A percentile compares a stretch with the other conserved stretches of the same genome.
Evolutionary conservation across 371 early-diverging fungal species (phyloP).

Genomic region (Mucor piriformis): DNA sequence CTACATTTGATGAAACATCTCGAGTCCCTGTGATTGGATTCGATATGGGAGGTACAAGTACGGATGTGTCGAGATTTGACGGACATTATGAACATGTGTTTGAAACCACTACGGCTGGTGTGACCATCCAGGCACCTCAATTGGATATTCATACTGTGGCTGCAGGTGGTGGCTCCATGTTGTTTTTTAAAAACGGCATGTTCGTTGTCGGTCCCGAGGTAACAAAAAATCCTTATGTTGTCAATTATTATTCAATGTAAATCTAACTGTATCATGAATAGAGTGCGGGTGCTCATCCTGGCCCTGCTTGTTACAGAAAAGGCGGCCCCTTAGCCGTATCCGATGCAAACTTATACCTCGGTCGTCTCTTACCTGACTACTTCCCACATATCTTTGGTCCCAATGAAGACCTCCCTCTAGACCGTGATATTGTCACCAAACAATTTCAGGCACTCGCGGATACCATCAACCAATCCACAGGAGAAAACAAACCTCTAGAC

Average conservation of each 20-base stretch:
- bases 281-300: constrained; percentile 95
- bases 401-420: constrained; percentile 83
- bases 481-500: constrained; percentile 61
- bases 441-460: constrained; percentile 69
- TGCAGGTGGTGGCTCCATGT: constrained; percentile 95
- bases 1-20: constrained; percentile 64
- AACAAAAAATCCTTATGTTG: no score
- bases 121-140: constrained; percentile 95
- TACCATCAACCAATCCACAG: constrained; percentile 61
- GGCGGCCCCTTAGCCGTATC: constrained; percentile 93
- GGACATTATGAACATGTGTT: constrained; percentile 92
- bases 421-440: constrained; percentile 62
- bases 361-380: constrained; percentile 83
- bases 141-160: constrained; percentile 95
- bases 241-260: no score
- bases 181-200: constrained; percentile 92
- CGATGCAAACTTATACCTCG: constrained; percentile 91
- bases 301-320: constrained; percentile 92
- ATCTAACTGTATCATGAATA: no score
- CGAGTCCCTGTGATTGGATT: constrained; percentile 87
- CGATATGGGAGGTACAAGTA: constrained; percentile 96
- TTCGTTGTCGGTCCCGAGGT: constrained; percentile 91
- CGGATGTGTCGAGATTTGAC: constrained; percentile 93
- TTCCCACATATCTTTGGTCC: constrained; percentile 96
- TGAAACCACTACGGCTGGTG: constrained; percentile 93